These are phyloP conservation scores for Venturiaceae sp. DNA, from an alignment of 2,329 filamentous ascomycete genomes.

Conservation along the genomic window DNA sequence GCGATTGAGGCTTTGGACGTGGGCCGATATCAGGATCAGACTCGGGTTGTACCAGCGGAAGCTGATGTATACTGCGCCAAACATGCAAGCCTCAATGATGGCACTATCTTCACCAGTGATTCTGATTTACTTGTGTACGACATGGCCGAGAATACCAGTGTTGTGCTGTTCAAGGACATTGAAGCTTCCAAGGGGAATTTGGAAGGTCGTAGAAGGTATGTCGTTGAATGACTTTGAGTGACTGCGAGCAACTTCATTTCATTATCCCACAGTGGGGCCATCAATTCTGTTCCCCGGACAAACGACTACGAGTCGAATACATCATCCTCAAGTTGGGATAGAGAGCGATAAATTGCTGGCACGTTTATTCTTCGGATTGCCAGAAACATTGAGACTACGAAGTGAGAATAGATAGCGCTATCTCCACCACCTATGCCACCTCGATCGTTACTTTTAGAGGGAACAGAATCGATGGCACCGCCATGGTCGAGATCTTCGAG, in stretches of 20 bases:
- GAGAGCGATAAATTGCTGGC: too few species aligned
- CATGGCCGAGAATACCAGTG: not conserved
- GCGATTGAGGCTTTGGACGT: not conserved
- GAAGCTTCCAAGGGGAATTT: not conserved
- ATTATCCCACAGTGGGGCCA: not conserved
- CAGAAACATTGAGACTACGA: too few species aligned
- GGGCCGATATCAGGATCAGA: not conserved
- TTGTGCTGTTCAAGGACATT: slow-evolving; percentile 6
- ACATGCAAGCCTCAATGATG: not conserved
- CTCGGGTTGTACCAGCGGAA: slow-evolving; percentile 6
- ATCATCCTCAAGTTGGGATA: too few species aligned
- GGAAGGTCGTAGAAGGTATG: not conserved
- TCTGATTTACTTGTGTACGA: slow-evolving; percentile 9
- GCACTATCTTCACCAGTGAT: slow-evolving; percentile 6
- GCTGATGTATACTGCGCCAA: slow-evolving; percentile 7
- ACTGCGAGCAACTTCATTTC: not conserved
- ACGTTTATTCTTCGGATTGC: too few species aligned
- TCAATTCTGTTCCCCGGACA: too few species aligned
- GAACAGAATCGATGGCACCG: too few species aligned
- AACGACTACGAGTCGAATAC: too few species aligned
- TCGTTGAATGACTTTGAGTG: too few species aligned
- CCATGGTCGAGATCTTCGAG: too few species aligned
- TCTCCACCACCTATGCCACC: too few species aligned
- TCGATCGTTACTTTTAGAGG: too few species aligned
- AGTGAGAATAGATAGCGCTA: too few species aligned